Evolutionary conservation across 2,329 filamentous ascomycete genomes (phyloP).

Genomic region (Hypoxylon sp.): DNA sequence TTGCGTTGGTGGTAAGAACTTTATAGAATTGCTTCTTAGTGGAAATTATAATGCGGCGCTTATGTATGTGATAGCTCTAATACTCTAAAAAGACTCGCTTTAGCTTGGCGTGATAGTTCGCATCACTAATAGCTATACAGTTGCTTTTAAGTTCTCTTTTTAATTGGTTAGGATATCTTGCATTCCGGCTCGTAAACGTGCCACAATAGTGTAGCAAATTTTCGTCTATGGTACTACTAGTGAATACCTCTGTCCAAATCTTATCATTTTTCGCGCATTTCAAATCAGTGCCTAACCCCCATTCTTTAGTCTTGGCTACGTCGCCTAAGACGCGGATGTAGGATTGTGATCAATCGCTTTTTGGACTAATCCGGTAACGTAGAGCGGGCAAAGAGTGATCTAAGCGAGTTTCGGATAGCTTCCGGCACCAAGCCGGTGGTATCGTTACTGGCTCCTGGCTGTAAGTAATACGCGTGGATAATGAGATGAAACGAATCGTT

Average conservation of each 20-base stretch:
- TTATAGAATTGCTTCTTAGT: slow-evolving; percentile 11
- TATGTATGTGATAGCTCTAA: slow-evolving; percentile 17
- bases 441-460: slow-evolving; percentile 19
- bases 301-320: slow-evolving; percentile 11
- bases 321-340: slow-evolving; percentile 16
- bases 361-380: slow-evolving; percentile 16
- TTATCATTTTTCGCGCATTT: background rate
- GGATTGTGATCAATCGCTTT: slow-evolving; percentile 35
- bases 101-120: slow-evolving; percentile 10
- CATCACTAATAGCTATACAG: slow-evolving; percentile 2
- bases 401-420: slow-evolving; percentile 35
- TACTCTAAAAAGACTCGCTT: slow-evolving; percentile 11
- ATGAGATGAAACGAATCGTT: slow-evolving; percentile 4
- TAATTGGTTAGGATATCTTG: slow-evolving; percentile 18
- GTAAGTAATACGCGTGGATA: slow-evolving; percentile 6
- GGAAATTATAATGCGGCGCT: slow-evolving; percentile 8
- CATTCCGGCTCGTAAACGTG: slow-evolving; percentile 19
- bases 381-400: slow-evolving; percentile 16
- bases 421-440: slow-evolving; percentile 20
- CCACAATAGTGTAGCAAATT: slow-evolving; percentile 5
- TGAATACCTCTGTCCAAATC: background rate
- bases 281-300: slow-evolving; percentile 20
- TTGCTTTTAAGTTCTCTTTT: slow-evolving; percentile 1
- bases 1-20: slow-evolving; percentile 1
- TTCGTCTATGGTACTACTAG: background rate